A percentile compares a stretch with the other conserved stretches of the same genome.
Evolutionary conservation across 1,284 basidiomycete genomes (phyloP).

Genomic region (Farysia itapuensis): DNA sequence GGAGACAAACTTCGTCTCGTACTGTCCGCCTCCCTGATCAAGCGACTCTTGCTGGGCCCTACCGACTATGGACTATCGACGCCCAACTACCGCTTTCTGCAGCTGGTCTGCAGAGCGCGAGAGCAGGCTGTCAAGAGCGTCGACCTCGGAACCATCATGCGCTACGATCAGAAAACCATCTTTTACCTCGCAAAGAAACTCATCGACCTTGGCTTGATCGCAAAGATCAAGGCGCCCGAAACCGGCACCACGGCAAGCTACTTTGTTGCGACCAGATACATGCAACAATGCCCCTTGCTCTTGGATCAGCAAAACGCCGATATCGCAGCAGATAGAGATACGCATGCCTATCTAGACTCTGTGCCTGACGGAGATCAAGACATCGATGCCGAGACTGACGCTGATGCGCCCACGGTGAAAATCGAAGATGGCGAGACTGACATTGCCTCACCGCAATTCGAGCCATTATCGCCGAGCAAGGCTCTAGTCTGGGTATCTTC

Average conservation of each 20-base stretch:
- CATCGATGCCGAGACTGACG: conserved; percentile 1
- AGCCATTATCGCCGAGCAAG: conserved; percentile 20
- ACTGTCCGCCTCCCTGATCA: conserved; percentile 72
- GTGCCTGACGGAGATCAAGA: conserved; percentile 2
- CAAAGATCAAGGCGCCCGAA: conserved; percentile 45
- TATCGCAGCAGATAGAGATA: conserved; percentile 5
- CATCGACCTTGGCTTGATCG: conserved; percentile 25
- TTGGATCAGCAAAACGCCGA: conserved; percentile 32
- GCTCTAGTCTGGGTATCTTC: conserved; percentile 36
- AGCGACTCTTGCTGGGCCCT: conserved; percentile 77
- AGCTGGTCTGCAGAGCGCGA: conserved; percentile 76
- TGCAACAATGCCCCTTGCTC: conserved; percentile 33
- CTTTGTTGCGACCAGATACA: conserved; percentile 30
- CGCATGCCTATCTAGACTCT: conserved; percentile 7
- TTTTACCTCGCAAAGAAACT: conserved; percentile 64
- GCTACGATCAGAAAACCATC: conserved; percentile 84
- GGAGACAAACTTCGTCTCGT: conserved; percentile 70
- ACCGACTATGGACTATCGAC: conserved; percentile 75
- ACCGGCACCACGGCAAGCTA: conserved; percentile 40
- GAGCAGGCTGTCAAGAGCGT: conserved; percentile 76
- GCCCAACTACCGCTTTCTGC: conserved; percentile 81
- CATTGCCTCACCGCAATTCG: conserved; percentile 11
- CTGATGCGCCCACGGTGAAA: conserved; percentile 14
- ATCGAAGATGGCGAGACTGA: conserved; percentile 14
- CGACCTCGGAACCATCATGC: conserved; percentile 74